These are phyloP conservation scores for Paramecium sexaurelia DNA, from an alignment of 73 alveolate genomes.

Conservation along the genomic window DNA sequence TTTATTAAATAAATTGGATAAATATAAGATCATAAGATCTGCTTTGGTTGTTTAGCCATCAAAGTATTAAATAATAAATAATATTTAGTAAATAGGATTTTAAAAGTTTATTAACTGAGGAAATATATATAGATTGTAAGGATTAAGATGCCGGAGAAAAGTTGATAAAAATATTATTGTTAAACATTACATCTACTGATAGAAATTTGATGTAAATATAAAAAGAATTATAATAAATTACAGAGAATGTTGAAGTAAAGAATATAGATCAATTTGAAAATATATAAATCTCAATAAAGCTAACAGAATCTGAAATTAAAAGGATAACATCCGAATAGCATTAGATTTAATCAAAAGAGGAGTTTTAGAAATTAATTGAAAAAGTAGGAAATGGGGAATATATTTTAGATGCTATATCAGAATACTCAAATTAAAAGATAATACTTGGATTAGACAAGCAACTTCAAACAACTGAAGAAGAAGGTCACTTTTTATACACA, in stretches of 20 bases:
- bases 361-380: background rate
- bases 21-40: background rate
- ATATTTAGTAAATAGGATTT: background rate
- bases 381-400: background rate
- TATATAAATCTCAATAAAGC: background rate
- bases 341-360: background rate
- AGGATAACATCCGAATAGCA: slow-evolving; percentile 15
- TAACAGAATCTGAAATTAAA: background rate
- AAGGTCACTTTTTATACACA: slow-evolving; percentile 43
- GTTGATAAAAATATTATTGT: background rate
- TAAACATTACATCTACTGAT: background rate
- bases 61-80: background rate
- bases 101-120: background rate
- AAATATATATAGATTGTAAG: background rate
- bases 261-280: background rate
- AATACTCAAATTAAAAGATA: background rate
- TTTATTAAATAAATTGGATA: background rate
- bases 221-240: background rate
- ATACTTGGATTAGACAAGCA: background rate
- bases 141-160: background rate
- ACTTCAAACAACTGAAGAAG: slow-evolving; percentile 9
- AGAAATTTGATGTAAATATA: background rate
- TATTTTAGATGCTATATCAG: background rate
- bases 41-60: background rate
- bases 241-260: background rate